A percentile compares a stretch with the other conserved stretches of the same genome.
phyloP scores from a whole-genome alignment of 1,139 yeast species.

The Debaryomycetaceae sp. region DNA sequence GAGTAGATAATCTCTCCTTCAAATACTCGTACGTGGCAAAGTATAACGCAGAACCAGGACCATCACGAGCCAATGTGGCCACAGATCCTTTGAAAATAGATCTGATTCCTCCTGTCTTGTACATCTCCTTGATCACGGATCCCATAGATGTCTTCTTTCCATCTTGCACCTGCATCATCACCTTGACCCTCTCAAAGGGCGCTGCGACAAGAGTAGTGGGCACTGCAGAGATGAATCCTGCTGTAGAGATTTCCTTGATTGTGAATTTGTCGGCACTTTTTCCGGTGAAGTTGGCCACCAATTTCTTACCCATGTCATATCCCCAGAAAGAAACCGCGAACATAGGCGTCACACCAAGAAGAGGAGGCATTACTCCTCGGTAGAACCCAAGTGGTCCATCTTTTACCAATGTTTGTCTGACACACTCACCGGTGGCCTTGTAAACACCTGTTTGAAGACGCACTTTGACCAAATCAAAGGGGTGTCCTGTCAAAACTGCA shows the following conservation, averaged over 20 bases:
- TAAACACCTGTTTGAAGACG: conserved; percentile 79
- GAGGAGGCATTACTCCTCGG: conserved; percentile 85
- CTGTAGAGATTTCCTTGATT: conserved; percentile 75
- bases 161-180: conserved; percentile 78
- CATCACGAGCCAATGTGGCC: conserved; percentile 94
- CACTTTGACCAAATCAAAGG: conserved; percentile 90
- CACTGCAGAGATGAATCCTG: conserved; percentile 93
- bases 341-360: conserved; percentile 95
- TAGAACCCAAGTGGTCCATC: conserved; percentile 81
- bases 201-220: conserved; percentile 96
- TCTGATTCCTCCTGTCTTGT: conserved; percentile 75
- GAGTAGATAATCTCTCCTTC: conserved; percentile 58
- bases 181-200: conserved; percentile 94
- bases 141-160: conserved; percentile 51
- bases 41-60: conserved; percentile 97
- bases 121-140: conserved; percentile 65
- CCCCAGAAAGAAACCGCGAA: conserved; percentile 99
- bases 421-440: conserved; percentile 60
- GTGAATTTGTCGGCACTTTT: conserved; percentile 45
- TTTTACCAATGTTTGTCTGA: conserved; percentile 61
- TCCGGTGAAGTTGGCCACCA: conserved; percentile 52
- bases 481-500: conserved; percentile 93
- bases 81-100: conserved; percentile 88
- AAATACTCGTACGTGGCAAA: conserved; percentile 90
- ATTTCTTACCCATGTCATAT: conserved; percentile 83